Base-by-base conservation (phyloP, 352 stramenopile genomes). In the Discostella stelligera region DNA sequence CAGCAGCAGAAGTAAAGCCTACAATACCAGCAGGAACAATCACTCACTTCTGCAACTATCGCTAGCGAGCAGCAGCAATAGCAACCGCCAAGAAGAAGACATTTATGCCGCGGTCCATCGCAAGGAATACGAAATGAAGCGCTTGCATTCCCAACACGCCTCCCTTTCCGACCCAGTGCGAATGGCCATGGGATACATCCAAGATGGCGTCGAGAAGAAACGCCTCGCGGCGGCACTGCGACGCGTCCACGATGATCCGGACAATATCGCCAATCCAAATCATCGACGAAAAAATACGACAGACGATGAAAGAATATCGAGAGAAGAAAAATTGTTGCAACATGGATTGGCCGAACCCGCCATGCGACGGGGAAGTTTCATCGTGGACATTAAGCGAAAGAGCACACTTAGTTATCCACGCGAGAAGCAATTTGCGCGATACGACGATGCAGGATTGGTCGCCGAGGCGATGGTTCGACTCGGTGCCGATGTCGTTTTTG, bases 71-170 rank as follows among this genome's bases (percentile, higher is more conserved):
- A 44, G 37, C 11, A 44, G 37, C 13, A 44, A 8, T 8, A 44
- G 37, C 37, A 3, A 44, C 7, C 37, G 11, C 7, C 37, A 44
- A 14, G 7, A 44, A 44, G 85, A 91, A 79, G 88, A 91, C 72
- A 76, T 93, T 11, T 90, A 90, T 77, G 39, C 63, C n/a, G 88
- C 88, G 8, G 80, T 93, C 46, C 85, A 91, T 74, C 82, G 88
- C 13, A 93, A 93, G 79, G 88, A 93, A 79, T 85, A 91, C 66
- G 85, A 93, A 86, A 91, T 93, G 83, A 87, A 85, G 55, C 25
- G 67, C 25, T 67, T 93, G 52, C 86, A 88, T 14, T 0, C 56
- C 39, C 83, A 91, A 64, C 88, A 93, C 60, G 39, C 73, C 53
- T 81, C 78, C 11, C 74, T 82, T 11, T 89, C 83, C 44, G 88